Conservation (phyloP, 2,329 filamentous ascomycete species). For the Xylaria sp. region DNA sequence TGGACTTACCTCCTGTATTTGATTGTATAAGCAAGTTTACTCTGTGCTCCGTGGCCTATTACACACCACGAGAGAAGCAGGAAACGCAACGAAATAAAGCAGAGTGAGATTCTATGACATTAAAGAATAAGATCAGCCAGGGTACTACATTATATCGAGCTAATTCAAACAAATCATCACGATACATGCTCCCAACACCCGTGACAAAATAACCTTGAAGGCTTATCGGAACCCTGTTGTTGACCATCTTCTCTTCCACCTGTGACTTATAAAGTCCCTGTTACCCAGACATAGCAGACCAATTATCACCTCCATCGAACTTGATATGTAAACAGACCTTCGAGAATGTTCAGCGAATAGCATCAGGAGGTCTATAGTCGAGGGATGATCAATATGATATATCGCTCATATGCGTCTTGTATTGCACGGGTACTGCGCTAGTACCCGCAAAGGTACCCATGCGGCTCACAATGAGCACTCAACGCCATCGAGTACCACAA, state of each 20-base stretch:
- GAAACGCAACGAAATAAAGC: background rate
- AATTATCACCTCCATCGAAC: background rate
- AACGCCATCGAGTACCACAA: background rate
- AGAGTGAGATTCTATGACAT: background rate
- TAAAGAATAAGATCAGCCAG: background rate
- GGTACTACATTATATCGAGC: background rate
- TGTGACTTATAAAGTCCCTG: constrained; percentile 2
- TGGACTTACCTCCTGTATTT: background rate
- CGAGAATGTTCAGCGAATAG: constrained; percentile 6
- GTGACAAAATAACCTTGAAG: background rate
- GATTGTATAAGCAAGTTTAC: constrained; percentile 8
- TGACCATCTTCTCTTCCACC: background rate
- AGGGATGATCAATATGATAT: constrained; percentile 2
- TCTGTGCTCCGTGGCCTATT: background rate
- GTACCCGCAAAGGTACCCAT: background rate
- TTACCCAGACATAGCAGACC: background rate
- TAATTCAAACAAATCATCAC: background rate
- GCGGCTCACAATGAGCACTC: background rate
- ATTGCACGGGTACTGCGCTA: background rate
- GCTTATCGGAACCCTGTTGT: constrained; percentile 4
- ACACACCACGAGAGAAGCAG: background rate
- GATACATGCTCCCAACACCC: background rate
- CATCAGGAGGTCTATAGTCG: constrained; percentile 11
- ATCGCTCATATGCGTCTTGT: background rate
- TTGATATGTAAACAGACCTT: constrained; percentile 7